A percentile compares a stretch with the other conserved stretches of the same genome.
Conservation (phyloP, 352 stramenopile genomes). For the Nothophytophthora sp. region DNA sequence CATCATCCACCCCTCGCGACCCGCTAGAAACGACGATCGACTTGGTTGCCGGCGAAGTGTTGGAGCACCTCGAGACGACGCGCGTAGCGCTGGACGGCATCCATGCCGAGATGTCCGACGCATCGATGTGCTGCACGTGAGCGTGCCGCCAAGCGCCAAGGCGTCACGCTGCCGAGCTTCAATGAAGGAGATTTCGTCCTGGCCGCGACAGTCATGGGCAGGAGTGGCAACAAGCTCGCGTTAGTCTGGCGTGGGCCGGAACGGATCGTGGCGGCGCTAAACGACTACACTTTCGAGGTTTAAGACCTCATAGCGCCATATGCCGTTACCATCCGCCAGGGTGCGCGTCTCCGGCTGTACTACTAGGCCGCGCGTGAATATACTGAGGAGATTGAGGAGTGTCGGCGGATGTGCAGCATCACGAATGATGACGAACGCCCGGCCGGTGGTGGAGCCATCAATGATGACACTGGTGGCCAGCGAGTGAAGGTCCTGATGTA, state of each 20-base stretch:
- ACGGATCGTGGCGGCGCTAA: neutral
- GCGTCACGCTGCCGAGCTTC: neutral
- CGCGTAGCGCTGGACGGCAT: neutral
- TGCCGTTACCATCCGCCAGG: neutral
- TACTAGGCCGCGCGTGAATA: neutral
- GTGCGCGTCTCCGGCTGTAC: neutral
- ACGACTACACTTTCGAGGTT: slow-evolving; percentile 5
- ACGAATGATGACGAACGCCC: no score
- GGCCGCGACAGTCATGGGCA: neutral
- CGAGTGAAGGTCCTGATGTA: no score
- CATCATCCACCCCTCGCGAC: neutral
- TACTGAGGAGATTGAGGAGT: slow-evolving; percentile 3
- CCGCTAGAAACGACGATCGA: no score
- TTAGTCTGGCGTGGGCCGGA: neutral
- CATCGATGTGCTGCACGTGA: neutral
- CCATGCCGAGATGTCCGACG: neutral
- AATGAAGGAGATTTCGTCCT: slow-evolving; percentile 3
- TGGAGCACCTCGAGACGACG: neutral
- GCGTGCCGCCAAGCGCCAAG: neutral
- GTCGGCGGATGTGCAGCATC: no score
- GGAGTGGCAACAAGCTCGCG: neutral
- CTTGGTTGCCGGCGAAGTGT: neutral
- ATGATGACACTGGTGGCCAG: no score
- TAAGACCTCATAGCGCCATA: slow-evolving; percentile 3
- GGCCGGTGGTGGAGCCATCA: no score